phyloP scores from a whole-genome alignment of 163 green algal genomes.

The Chlorella variabilis region DNA sequence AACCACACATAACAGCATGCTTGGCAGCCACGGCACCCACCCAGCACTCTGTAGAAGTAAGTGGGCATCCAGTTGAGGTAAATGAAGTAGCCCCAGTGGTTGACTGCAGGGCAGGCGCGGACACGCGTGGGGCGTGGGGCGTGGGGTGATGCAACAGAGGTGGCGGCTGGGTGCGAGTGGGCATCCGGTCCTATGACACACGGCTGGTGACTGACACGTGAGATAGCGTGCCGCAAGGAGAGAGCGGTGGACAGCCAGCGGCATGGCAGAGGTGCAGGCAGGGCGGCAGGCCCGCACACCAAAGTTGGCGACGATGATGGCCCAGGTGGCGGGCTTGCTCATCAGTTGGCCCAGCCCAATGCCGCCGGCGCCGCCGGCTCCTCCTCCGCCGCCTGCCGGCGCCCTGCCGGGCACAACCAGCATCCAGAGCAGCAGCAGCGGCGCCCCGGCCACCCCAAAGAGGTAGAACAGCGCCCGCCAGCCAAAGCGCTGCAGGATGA shows the following conservation, averaged over 20 bases:
- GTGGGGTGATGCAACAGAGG: no score
- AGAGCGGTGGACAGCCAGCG: no score
- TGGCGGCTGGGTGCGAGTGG: no score
- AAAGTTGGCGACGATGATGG: constrained; percentile 46
- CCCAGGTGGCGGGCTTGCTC: constrained; percentile 41
- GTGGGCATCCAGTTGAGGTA: constrained; percentile 96
- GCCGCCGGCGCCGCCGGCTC: neutral
- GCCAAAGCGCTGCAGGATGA: constrained; percentile 32
- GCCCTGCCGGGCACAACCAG: constrained; percentile 57
- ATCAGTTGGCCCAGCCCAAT: constrained; percentile 14
- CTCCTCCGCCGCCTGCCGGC: neutral
- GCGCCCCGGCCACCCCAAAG: constrained; percentile 19
- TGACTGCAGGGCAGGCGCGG: constrained; percentile 91
- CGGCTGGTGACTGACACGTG: no score
- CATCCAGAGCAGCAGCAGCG: constrained; percentile 71
- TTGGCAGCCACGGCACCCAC: neutral
- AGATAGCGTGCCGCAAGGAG: no score
- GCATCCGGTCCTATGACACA: no score
- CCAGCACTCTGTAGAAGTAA: constrained; percentile 80
- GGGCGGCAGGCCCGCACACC: neutral
- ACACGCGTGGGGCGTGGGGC: no score
- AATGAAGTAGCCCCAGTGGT: constrained; percentile 98
- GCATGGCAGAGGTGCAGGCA: no score
- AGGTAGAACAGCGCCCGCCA: constrained; percentile 34
- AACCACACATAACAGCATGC: neutral